Evolutionary conservation across 352 stramenopile species (phyloP).

Genomic region (Phytopythium cucurbitacearum): DNA sequence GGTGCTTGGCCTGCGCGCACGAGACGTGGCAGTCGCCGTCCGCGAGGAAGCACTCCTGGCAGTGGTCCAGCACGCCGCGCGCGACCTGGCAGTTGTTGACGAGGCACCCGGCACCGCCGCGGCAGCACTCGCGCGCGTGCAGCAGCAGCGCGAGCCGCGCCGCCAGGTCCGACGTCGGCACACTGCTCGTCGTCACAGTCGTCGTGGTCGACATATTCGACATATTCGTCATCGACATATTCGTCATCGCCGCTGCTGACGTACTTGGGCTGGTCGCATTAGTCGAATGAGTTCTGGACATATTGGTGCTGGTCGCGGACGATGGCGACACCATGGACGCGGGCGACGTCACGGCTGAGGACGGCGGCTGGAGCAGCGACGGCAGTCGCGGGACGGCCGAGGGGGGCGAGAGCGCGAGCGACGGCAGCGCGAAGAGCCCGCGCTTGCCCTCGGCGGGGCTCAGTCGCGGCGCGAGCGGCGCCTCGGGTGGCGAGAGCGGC

Average conservation of each 20-base stretch:
- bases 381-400: background rate
- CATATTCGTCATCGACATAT: no score
- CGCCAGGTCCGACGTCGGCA: constrained; percentile 21
- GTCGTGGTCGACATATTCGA: no score
- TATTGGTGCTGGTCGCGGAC: no score
- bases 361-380: no score
- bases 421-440: background rate
- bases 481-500: no score
- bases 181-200: no score
- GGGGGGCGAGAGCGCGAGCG: background rate
- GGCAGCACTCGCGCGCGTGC: constrained; percentile 45
- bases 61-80: constrained; percentile 48
- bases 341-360: background rate
- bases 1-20: constrained; percentile 38
- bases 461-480: background rate
- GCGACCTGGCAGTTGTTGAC: constrained; percentile 38
- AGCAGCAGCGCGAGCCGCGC: constrained; percentile 35
- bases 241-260: no score
- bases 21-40: constrained; percentile 37
- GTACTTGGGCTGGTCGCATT: no score
- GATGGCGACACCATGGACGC: background rate
- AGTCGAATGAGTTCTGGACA: no score
- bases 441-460: constrained; percentile 2
- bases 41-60: constrained; percentile 40
- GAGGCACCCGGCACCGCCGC: constrained; percentile 10